phyloP scores from a whole-genome alignment of 1,139 yeast genomes.

The Tardiomyces blankii region DNA sequence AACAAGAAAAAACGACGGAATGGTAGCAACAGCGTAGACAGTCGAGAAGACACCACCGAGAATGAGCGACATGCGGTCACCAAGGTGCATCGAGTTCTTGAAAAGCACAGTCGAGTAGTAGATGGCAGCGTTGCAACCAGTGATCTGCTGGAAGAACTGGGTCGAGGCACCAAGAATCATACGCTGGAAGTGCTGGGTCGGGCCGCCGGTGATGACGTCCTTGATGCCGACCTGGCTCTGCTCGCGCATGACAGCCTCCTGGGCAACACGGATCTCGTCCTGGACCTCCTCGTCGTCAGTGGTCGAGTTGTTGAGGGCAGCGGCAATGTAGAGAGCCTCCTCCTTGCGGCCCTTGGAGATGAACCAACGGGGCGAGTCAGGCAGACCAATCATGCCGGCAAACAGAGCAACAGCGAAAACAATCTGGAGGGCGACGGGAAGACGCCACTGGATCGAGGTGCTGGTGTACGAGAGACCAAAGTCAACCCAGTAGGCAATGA shows the following conservation, averaged over 20 bases:
- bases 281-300: slow-evolving; percentile 11
- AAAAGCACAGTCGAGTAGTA: slow-evolving; percentile 50
- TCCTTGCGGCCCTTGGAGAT: slow-evolving; percentile 40
- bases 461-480: slow-evolving; percentile 57
- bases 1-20: slow-evolving; percentile 77
- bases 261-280: slow-evolving; percentile 13
- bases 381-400: slow-evolving; percentile 16
- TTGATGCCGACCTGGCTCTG: slow-evolving; percentile 5
- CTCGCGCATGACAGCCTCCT: slow-evolving; percentile 13
- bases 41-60: slow-evolving; percentile 67
- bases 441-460: slow-evolving; percentile 27
- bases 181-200: slow-evolving; percentile 4
- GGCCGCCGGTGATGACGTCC: slow-evolving; percentile 11
- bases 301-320: slow-evolving; percentile 10
- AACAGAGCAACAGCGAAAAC: slow-evolving; percentile 17
- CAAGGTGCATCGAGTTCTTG: slow-evolving; percentile 36
- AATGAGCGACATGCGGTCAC: slow-evolving; percentile 39
- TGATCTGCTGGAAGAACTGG: slow-evolving; percentile 88
- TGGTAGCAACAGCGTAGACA: slow-evolving; percentile 80
- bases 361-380: slow-evolving; percentile 71
- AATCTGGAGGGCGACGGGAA: slow-evolving; percentile 28
- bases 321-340: slow-evolving; percentile 33
- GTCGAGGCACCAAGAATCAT: slow-evolving; percentile 39
- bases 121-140: slow-evolving; percentile 86
- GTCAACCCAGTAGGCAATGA: slow-evolving; percentile 71